phyloP scores from a whole-genome alignment of 306 rosid genomes.

The Lathyrus aphaca region DNA sequence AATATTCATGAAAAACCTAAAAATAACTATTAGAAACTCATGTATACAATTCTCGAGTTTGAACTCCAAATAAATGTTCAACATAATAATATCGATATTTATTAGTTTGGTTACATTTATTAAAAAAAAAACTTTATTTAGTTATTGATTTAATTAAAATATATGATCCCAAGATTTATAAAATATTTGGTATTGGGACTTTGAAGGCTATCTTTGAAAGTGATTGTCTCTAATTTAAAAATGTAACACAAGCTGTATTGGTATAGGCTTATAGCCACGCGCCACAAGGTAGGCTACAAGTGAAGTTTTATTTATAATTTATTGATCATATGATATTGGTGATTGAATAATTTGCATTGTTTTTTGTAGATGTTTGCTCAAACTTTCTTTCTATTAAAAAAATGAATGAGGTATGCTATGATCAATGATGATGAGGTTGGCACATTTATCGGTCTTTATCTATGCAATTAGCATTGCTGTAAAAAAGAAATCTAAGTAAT shows the following conservation, averaged over 20 bases:
- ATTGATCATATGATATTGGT: slow-evolving; percentile 30
- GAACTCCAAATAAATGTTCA: too few species aligned
- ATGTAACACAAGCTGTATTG: slow-evolving; percentile 46
- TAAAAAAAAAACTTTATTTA: too few species aligned
- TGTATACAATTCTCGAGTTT: too few species aligned
- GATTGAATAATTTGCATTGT: slow-evolving; percentile 32
- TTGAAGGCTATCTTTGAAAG: slow-evolving; percentile 70
- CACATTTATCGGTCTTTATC: slow-evolving; percentile 29
- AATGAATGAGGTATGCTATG: slow-evolving; percentile 37
- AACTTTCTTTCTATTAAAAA: slow-evolving; percentile 45
- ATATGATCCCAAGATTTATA: slow-evolving; percentile 38
- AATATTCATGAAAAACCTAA: too few species aligned
- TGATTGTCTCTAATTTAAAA: slow-evolving; percentile 68
- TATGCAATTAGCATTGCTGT: slow-evolving; percentile 36
- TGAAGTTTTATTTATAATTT: slow-evolving; percentile 11
- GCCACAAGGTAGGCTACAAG: slow-evolving; percentile 47
- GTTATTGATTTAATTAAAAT: neutral
- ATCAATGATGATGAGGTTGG: slow-evolving; percentile 45
- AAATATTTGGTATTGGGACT: slow-evolving; percentile 47
- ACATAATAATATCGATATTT: too few species aligned
- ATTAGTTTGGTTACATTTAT: too few species aligned
- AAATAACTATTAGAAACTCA: too few species aligned
- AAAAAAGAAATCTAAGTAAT: too few species aligned
- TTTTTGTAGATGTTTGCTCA: slow-evolving; percentile 39
- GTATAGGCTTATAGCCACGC: slow-evolving; percentile 45